Evolutionary conservation across 129 eudicot genomes (phyloP).

Genomic region (Erigeron canadensis): DNA sequence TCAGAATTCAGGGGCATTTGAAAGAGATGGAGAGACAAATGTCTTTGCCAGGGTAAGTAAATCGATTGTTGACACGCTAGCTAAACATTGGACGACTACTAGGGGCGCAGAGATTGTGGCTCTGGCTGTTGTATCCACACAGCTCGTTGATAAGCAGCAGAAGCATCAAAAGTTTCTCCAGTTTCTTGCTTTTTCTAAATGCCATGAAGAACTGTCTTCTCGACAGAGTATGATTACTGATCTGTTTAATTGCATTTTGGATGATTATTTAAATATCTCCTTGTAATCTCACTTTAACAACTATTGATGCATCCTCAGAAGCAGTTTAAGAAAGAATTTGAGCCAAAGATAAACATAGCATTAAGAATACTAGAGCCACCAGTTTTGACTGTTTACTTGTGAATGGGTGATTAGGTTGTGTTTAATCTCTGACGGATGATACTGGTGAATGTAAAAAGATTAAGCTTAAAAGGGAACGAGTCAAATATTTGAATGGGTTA

Average conservation of each 20-base stretch:
- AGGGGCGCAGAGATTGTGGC: slow-evolving; percentile 90
- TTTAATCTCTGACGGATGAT: too few relatives aligned
- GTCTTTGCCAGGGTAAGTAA: slow-evolving; percentile 86
- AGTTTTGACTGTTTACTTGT: not conserved
- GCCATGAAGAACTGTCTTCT: slow-evolving; percentile 78
- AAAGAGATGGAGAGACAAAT: slow-evolving; percentile 86
- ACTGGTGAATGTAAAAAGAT: too few relatives aligned
- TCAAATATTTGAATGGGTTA: too few relatives aligned
- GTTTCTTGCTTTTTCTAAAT: slow-evolving; percentile 94
- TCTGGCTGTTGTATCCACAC: slow-evolving; percentile 67
- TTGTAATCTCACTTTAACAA: slow-evolving; percentile 1
- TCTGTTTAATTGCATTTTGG: slow-evolving; percentile 9
- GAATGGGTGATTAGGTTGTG: too few relatives aligned
- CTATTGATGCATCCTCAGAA: not conserved
- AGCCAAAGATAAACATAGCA: not conserved
- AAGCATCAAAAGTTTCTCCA: slow-evolving; percentile 85
- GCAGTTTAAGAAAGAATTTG: too few relatives aligned
- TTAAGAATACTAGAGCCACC: not conserved
- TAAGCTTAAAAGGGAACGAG: too few relatives aligned
- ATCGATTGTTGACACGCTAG: slow-evolving; percentile 86
- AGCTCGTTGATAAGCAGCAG: slow-evolving; percentile 85
- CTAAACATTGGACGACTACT: slow-evolving; percentile 98
- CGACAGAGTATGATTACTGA: slow-evolving; percentile 61
- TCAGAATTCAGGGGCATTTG: slow-evolving; percentile 70
- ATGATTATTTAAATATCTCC: slow-evolving; percentile 7